Evolutionary conservation across 768 basidiomycete genomes (phyloP).

Genomic region (Coprinellus micaceus): DNA sequence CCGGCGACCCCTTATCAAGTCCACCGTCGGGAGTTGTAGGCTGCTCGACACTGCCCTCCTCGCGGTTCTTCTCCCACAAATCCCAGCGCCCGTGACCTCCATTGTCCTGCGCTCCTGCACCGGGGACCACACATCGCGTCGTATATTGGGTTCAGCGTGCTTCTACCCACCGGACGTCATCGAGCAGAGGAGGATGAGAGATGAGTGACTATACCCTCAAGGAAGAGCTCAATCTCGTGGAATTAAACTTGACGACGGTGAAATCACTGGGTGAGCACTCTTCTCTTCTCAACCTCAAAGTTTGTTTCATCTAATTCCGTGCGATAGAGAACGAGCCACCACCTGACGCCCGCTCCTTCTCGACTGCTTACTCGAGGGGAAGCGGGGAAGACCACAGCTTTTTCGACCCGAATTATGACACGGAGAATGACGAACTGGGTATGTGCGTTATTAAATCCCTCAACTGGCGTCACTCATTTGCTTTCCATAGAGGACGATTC

Average conservation of each 20-base stretch:
- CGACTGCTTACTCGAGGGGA: slow-evolving; percentile 12
- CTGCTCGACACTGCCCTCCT: background rate
- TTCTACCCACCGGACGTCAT: slow-evolving; percentile 1
- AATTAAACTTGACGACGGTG: slow-evolving; percentile 22
- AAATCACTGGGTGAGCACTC: slow-evolving; percentile 32
- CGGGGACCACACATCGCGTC: background rate
- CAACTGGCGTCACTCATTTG: background rate
- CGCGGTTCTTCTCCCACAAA: background rate
- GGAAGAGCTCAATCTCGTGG: slow-evolving; percentile 26
- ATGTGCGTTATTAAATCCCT: background rate
- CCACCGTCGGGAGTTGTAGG: background rate
- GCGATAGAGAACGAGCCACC: slow-evolving; percentile 19
- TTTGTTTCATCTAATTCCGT: slow-evolving; percentile 3
- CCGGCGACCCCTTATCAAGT: background rate
- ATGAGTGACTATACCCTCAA: slow-evolving; percentile 29
- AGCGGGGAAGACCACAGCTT: slow-evolving; percentile 7
- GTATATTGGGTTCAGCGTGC: background rate
- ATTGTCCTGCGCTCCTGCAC: background rate
- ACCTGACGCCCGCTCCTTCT: slow-evolving; percentile 23
- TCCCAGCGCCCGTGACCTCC: background rate
- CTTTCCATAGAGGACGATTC: slow-evolving; percentile 53
- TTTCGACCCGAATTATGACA: slow-evolving; percentile 18
- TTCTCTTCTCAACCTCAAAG: background rate
- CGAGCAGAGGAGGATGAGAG: slow-evolving; percentile 29
- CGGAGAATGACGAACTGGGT: slow-evolving; percentile 12